phyloP scores from a whole-genome alignment of 352 stramenopile genomes.

The Phytopythium montanum region DNA sequence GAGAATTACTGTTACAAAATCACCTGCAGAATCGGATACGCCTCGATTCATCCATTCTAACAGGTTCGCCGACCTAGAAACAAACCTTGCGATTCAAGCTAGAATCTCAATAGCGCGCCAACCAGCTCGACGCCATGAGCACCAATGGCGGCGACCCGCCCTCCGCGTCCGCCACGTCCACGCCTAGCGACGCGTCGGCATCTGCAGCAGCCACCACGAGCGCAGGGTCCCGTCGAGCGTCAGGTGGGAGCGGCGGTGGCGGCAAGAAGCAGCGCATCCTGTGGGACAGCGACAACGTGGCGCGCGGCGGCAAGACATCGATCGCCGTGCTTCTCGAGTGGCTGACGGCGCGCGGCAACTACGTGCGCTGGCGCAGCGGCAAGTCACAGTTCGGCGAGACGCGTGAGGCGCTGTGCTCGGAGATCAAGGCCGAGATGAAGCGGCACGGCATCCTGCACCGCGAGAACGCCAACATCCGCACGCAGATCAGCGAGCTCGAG shows the following conservation, averaged over 20 bases:
- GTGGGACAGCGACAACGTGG: slow-evolving; percentile 68
- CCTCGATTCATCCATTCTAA: too few species aligned
- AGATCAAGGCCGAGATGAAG: slow-evolving; percentile 66
- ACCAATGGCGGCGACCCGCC: neutral
- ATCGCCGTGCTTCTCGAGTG: slow-evolving; percentile 68
- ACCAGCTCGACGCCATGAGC: neutral
- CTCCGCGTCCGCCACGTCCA: neutral
- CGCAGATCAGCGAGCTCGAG: slow-evolving; percentile 76
- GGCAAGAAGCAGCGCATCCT: slow-evolving; percentile 62
- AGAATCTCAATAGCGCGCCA: neutral
- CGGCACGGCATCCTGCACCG: slow-evolving; percentile 60
- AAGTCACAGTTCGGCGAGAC: slow-evolving; percentile 69
- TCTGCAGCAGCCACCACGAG: neutral
- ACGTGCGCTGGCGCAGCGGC: slow-evolving; percentile 60
- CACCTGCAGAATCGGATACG: neutral
- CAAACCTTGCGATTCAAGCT: slow-evolving; percentile 1
- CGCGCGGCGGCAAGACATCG: slow-evolving; percentile 64
- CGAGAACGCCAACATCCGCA: slow-evolving; percentile 80
- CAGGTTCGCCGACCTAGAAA: neutral
- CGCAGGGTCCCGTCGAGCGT: neutral
- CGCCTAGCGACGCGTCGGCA: neutral
- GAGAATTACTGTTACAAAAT: too few species aligned
- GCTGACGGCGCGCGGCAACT: slow-evolving; percentile 59
- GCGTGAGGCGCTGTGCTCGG: slow-evolving; percentile 60
- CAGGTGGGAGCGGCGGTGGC: slow-evolving; percentile 6